Conservation (phyloP, 192 early-diverging fungal genomes). For the Rhizoclosmatium globosum region DNA sequence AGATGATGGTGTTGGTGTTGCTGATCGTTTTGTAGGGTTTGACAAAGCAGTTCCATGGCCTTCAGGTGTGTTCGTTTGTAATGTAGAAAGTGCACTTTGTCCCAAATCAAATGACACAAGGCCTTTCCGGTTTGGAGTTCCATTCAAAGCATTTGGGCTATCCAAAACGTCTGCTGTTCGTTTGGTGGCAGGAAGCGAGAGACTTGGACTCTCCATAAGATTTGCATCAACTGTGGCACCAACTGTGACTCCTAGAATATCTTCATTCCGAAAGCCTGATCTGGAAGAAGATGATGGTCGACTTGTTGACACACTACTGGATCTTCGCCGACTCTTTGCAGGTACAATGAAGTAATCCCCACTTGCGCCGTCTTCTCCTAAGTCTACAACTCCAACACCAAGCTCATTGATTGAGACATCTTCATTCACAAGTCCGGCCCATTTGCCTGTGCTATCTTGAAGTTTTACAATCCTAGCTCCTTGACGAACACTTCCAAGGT, state of each 20-base stretch:
- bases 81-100: neutral
- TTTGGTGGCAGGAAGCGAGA: neutral
- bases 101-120: constrained; percentile 19
- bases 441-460: constrained; percentile 39
- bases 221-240: neutral
- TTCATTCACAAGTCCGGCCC: constrained; percentile 23
- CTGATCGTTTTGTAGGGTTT: constrained; percentile 3
- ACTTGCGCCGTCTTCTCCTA: constrained; percentile 2
- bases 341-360: constrained; percentile 39
- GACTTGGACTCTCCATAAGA: neutral
- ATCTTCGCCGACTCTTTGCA: constrained; percentile 25
- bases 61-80: neutral
- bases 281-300: neutral
- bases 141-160: neutral
- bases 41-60: neutral
- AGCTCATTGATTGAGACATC: constrained; percentile 14
- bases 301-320: constrained; percentile 19
- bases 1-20: constrained; percentile 26
- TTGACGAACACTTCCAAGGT: constrained; percentile 65
- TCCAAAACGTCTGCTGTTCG: neutral
- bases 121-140: constrained; percentile 1
- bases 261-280: neutral
- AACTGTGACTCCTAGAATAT: neutral
- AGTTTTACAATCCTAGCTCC: constrained; percentile 57
- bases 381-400: neutral